A percentile compares a stretch with the other conserved stretches of the same genome.
Evolutionary conservation across 352 stramenopile species (phyloP).

Genomic region (Elongisporangium anandrum): DNA sequence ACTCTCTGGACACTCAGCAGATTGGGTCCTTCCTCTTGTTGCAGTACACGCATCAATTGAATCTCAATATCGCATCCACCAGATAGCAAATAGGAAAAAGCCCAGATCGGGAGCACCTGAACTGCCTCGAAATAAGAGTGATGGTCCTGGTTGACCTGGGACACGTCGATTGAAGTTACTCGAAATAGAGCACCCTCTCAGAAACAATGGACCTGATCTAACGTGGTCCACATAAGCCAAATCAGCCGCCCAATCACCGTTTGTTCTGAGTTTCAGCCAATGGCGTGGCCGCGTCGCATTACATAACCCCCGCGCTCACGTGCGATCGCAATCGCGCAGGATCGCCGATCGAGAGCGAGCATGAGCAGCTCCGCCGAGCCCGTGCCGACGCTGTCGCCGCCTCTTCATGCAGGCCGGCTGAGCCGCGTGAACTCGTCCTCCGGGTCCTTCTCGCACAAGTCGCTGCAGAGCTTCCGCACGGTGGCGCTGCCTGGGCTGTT

Average conservation of each 20-base stretch:
- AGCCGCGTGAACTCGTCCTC: constrained; percentile 58
- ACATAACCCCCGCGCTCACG: neutral
- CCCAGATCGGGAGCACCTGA: neutral
- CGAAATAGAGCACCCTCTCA: neutral
- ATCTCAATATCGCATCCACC: neutral
- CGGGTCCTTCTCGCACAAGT: constrained; percentile 44
- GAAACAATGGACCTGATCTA: neutral
- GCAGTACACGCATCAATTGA: neutral
- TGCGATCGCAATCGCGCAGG: neutral
- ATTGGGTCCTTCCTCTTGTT: too few relatives aligned
- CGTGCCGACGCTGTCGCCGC: constrained; percentile 28
- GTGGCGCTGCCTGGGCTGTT: constrained; percentile 69
- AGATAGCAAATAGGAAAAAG: neutral
- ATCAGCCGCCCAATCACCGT: neutral
- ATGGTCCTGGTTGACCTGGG: neutral
- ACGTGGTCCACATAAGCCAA: neutral
- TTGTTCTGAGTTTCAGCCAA: neutral
- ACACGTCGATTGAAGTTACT: neutral
- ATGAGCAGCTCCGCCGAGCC: constrained; percentile 8
- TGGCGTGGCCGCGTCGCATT: neutral
- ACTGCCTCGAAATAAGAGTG: neutral
- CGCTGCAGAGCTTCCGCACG: constrained; percentile 63
- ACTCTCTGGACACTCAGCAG: neutral
- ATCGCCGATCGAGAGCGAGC: neutral
- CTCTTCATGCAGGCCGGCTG: constrained; percentile 22